Percentiles rank a stretch among this genome's conserved stretches.
Conservation (phyloP, 768 basidiomycete genomes). For the Mycena leptocephala region DNA sequence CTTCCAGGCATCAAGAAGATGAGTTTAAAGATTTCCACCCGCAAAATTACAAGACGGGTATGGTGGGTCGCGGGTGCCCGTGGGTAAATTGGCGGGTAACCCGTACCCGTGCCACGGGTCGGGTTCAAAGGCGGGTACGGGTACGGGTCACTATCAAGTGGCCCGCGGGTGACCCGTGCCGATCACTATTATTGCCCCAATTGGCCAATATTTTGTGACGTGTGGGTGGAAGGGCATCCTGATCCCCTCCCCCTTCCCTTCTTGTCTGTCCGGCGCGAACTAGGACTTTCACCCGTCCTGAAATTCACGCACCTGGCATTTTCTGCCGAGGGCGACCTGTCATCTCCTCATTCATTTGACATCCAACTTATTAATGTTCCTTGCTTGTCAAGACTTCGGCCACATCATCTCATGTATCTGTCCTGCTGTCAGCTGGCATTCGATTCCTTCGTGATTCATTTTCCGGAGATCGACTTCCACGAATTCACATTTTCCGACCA, state of each 20-base stretch:
- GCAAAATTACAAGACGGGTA: neutral
- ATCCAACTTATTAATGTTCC: no score
- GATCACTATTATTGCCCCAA: no score
- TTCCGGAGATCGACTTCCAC: neutral
- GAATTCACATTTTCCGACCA: slow-evolving; percentile 8
- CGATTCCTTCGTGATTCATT: slow-evolving; percentile 42
- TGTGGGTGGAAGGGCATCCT: no score
- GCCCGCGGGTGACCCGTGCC: no score
- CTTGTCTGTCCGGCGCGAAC: slow-evolving; percentile 7
- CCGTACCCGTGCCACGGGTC: neutral
- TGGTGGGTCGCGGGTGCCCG: neutral
- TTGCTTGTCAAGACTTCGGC: no score
- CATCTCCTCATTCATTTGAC: neutral
- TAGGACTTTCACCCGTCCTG: slow-evolving; percentile 32
- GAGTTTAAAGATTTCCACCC: neutral
- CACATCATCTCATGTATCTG: slow-evolving; percentile 41
- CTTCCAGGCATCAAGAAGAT: neutral
- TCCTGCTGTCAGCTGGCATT: slow-evolving; percentile 43
- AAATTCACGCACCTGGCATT: slow-evolving; percentile 37
- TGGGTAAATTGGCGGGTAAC: neutral
- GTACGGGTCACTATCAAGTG: neutral
- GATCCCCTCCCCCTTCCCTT: no score
- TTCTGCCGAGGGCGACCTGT: slow-evolving; percentile 37
- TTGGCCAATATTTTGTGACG: no score
- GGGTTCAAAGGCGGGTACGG: no score